Percentiles rank a stretch among this genome's conserved stretches.
These are phyloP conservation scores for Phlegmacium glaucopus DNA, from an alignment of 768 basidiomycete species.

Conservation along the genomic window DNA sequence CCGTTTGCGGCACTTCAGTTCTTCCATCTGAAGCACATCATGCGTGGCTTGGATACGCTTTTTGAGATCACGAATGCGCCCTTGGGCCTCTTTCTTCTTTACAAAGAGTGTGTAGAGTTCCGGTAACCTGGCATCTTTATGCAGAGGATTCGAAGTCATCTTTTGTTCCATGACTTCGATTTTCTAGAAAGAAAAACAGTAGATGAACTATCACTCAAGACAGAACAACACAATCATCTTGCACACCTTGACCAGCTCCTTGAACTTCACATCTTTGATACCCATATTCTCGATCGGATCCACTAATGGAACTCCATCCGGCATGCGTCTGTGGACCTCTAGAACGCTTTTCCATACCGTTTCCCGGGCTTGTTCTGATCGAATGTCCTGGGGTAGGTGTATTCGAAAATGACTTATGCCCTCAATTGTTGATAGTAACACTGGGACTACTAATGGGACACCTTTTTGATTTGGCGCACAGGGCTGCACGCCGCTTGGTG, in stretches of 20 bases:
- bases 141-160: constrained; percentile 75
- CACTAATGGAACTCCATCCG: constrained; percentile 79
- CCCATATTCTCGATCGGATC: constrained; percentile 95
- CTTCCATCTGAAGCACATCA: constrained; percentile 92
- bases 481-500: constrained; percentile 72
- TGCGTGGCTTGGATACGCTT: constrained; percentile 87
- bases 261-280: constrained; percentile 93
- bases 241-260: constrained; percentile 73
- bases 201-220: background rate
- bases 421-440: constrained; percentile 83
- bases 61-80: constrained; percentile 72
- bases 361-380: constrained; percentile 70
- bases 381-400: constrained; percentile 86
- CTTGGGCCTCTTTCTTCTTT: constrained; percentile 67
- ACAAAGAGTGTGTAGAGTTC: constrained; percentile 79
- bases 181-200: constrained; percentile 52
- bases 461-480: constrained; percentile 73
- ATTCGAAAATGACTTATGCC: constrained; percentile 85
- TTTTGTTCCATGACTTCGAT: constrained; percentile 87
- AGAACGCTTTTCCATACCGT: constrained; percentile 87
- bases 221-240: background rate
- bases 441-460: constrained; percentile 81
- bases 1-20: constrained; percentile 92
- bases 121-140: constrained; percentile 74
- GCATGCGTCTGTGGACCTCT: constrained; percentile 90